phyloP scores from a whole-genome alignment of 306 rosid species.

The Elaeagnus macrophylla region DNA sequence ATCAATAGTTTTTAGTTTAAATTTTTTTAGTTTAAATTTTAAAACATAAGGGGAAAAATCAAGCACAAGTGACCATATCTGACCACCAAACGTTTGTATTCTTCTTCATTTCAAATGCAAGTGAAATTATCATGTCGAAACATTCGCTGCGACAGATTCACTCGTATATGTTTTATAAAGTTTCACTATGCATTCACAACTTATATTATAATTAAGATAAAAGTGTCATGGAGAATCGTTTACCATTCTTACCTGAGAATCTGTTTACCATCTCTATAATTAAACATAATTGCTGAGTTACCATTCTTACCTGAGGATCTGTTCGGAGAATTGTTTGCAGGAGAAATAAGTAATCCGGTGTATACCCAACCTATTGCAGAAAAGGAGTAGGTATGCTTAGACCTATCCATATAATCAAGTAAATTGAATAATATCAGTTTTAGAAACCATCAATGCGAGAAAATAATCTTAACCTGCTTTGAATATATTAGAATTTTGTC shows the following conservation, averaged over 20 bases:
- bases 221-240: slow-evolving; percentile 2
- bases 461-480: slow-evolving; percentile 59
- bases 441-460: background rate
- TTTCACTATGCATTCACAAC: background rate
- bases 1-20: background rate
- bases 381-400: slow-evolving; percentile 23
- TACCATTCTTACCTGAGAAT: slow-evolving; percentile 83
- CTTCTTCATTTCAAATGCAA: no score
- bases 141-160: background rate
- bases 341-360: slow-evolving; percentile 93
- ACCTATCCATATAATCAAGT: background rate
- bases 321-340: slow-evolving; percentile 95
- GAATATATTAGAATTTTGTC: slow-evolving; percentile 96
- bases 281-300: no score
- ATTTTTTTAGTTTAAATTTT: background rate
- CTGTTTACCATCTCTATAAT: no score
- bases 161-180: no score
- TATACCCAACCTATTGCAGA: slow-evolving; percentile 79
- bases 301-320: slow-evolving; percentile 27
- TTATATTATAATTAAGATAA: slow-evolving; percentile 1
- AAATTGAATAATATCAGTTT: slow-evolving; percentile 6
- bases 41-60: no score
- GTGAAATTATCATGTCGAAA: background rate
- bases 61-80: no score
- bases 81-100: no score